Percentiles rank a stretch among this genome's conserved stretches.
These are phyloP conservation scores for Aphanomyces stellatus DNA, from an alignment of 352 stramenopile species.

Conservation along the genomic window DNA sequence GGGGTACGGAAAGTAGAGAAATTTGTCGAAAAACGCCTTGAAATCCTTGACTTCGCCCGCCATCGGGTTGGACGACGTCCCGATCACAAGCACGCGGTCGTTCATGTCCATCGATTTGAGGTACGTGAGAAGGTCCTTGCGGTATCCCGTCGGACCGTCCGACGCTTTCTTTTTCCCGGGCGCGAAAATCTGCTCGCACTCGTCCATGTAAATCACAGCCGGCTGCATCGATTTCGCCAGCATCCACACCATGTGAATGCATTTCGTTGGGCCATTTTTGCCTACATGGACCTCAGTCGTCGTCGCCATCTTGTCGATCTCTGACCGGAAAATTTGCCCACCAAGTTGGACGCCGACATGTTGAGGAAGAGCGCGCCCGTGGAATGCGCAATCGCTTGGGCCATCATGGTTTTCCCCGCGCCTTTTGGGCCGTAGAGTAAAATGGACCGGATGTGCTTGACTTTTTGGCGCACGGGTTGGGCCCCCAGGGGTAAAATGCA, in stretches of 20 bases:
- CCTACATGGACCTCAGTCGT: conserved; percentile 11
- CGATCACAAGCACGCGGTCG: conserved; percentile 89
- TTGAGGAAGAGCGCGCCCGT: conserved; percentile 91
- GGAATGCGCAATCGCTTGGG: conserved; percentile 88
- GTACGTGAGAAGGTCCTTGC: conserved; percentile 91
- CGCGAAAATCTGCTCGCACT: conserved; percentile 87
- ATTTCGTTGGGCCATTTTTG: conserved; percentile 86
- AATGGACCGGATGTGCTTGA: conserved; percentile 78
- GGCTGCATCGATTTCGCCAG: conserved; percentile 83
- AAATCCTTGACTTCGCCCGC: conserved; percentile 81
- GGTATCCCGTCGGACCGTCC: conserved; percentile 82
- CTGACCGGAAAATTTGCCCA: conserved; percentile 84
- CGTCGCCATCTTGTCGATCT: neutral
- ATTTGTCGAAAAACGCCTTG: conserved; percentile 88
- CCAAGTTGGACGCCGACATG: conserved; percentile 87
- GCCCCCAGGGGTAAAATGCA: conserved; percentile 84
- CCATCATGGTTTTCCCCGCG: conserved; percentile 90
- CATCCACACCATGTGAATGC: conserved; percentile 92
- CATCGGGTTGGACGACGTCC: conserved; percentile 76
- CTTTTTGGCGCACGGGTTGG: conserved; percentile 55
- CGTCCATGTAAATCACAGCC: conserved; percentile 92
- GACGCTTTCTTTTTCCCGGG: conserved; percentile 67
- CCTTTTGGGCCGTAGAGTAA: conserved; percentile 91
- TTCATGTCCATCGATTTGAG: conserved; percentile 83
- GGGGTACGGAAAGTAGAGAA: conserved; percentile 87